These are phyloP conservation scores for Tardiomyces digboiensis DNA, from an alignment of 1,139 yeast genomes.

Conservation along the genomic window DNA sequence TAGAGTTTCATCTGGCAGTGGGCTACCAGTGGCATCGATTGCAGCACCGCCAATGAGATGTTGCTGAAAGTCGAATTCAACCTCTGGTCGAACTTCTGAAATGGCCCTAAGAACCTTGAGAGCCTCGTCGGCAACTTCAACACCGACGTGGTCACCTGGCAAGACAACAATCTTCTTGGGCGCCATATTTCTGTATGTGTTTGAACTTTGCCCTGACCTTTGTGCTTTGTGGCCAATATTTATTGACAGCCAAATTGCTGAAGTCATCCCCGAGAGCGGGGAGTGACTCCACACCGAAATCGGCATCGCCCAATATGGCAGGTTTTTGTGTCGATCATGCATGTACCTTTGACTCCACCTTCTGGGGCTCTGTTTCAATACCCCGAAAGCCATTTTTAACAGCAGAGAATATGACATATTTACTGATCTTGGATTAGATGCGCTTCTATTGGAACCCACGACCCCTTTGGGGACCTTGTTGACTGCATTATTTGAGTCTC, in stretches of 20 bases:
- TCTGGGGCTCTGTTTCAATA: too few species aligned
- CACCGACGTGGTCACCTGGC: constrained; percentile 97
- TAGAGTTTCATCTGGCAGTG: constrained; percentile 82
- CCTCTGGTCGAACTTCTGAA: constrained; percentile 46
- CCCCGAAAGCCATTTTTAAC: too few species aligned
- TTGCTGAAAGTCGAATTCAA: constrained; percentile 65
- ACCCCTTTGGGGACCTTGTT: too few species aligned
- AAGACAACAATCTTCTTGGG: constrained; percentile 69
- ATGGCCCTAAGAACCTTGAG: constrained; percentile 82
- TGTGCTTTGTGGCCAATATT: too few species aligned
- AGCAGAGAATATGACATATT: too few species aligned
- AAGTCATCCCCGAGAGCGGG: not conserved
- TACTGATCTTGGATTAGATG: too few species aligned
- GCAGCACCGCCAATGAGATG: constrained; percentile 98
- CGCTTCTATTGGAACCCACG: too few species aligned
- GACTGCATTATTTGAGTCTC: too few species aligned
- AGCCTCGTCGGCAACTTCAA: constrained; percentile 84
- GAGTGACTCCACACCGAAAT: not conserved
- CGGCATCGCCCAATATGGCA: not conserved
- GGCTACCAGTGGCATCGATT: constrained; percentile 91
- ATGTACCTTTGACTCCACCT: too few species aligned
- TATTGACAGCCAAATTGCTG: not conserved
- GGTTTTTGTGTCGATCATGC: not conserved
- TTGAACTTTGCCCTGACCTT: too few species aligned
- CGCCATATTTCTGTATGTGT: constrained; percentile 4